A percentile compares a stretch with the other conserved stretches of the same genome.
phyloP scores from a whole-genome alignment of 2,329 filamentous ascomycete genomes.

The Hirsutella minnesotensis region DNA sequence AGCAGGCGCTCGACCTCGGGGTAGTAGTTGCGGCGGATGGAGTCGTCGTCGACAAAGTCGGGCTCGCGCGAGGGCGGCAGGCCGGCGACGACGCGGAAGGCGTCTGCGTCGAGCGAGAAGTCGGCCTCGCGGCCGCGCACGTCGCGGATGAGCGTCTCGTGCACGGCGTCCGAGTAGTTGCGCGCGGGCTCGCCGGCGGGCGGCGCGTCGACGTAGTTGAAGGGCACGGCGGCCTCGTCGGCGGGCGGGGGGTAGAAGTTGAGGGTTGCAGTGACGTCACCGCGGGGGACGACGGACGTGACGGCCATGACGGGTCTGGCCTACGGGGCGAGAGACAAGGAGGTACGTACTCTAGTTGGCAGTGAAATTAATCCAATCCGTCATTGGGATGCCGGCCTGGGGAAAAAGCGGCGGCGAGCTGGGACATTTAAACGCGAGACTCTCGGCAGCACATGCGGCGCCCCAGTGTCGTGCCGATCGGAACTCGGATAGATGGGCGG shows the following conservation, averaged over 20 bases:
- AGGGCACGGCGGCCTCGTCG: constrained; percentile 44
- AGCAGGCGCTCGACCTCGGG: constrained; percentile 69
- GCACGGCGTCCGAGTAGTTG: constrained; percentile 46
- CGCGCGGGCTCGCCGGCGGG: constrained; percentile 48
- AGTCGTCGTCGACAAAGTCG: constrained; percentile 56
- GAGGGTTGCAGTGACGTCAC: constrained; percentile 49
- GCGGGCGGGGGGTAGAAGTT: constrained; percentile 53
- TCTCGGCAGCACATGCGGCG: too few relatives aligned
- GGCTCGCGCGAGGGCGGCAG: constrained; percentile 36
- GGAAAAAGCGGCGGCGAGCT: too few relatives aligned
- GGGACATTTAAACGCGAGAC: too few relatives aligned
- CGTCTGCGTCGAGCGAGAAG: constrained; percentile 60
- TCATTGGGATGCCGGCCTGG: too few relatives aligned
- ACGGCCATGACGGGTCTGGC: constrained; percentile 24
- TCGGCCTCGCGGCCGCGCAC: constrained; percentile 57
- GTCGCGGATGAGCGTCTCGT: constrained; percentile 53
- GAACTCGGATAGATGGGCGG: too few relatives aligned
- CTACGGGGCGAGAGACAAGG: too few relatives aligned
- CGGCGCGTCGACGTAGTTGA: constrained; percentile 54
- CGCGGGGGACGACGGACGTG: constrained; percentile 35
- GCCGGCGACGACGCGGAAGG: constrained; percentile 55
- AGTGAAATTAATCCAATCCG: too few relatives aligned
- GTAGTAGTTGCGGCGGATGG: constrained; percentile 66
- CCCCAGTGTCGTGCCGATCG: too few relatives aligned
- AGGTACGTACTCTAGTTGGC: too few relatives aligned